Percentiles rank a stretch among this genome's conserved stretches.
Conservation (phyloP, 2,329 filamentous ascomycete genomes). For the Alternaria tenuissima region DNA sequence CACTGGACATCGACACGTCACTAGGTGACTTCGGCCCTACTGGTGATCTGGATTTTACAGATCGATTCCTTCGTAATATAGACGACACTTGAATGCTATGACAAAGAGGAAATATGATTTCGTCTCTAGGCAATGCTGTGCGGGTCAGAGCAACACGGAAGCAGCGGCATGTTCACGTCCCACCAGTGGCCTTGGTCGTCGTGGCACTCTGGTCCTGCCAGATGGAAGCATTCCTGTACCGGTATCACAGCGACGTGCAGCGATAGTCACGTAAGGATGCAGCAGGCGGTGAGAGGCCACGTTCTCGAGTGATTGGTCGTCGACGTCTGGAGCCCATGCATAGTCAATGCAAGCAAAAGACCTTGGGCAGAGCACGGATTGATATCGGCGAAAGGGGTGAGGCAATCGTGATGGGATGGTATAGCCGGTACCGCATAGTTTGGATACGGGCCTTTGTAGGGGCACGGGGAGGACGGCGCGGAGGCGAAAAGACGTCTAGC, state of each 20-base stretch:
- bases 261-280: constrained; percentile 23
- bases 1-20: constrained; percentile 33
- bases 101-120: neutral
- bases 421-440: constrained; percentile 15
- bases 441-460: constrained; percentile 17
- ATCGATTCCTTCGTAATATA: constrained; percentile 37
- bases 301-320: constrained; percentile 50
- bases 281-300: constrained; percentile 46
- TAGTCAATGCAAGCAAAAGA: constrained; percentile 21
- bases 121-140: neutral
- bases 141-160: constrained; percentile 1
- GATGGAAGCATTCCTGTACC: constrained; percentile 10
- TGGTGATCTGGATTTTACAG: constrained; percentile 36
- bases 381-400: constrained; percentile 9
- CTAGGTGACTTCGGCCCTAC: constrained; percentile 33
- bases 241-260: constrained; percentile 20
- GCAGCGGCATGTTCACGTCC: constrained; percentile 2
- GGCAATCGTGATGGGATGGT: constrained; percentile 15
- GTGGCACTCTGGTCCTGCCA: constrained; percentile 13
- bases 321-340: constrained; percentile 27
- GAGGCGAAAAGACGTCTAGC: constrained; percentile 20
- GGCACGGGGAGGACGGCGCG: constrained; percentile 14
- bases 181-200: neutral
- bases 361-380: constrained; percentile 23
- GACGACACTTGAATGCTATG: constrained; percentile 22